Evolutionary conservation across 1,284 basidiomycete genomes (phyloP).

Genomic region (Cerioporus squamosus): DNA sequence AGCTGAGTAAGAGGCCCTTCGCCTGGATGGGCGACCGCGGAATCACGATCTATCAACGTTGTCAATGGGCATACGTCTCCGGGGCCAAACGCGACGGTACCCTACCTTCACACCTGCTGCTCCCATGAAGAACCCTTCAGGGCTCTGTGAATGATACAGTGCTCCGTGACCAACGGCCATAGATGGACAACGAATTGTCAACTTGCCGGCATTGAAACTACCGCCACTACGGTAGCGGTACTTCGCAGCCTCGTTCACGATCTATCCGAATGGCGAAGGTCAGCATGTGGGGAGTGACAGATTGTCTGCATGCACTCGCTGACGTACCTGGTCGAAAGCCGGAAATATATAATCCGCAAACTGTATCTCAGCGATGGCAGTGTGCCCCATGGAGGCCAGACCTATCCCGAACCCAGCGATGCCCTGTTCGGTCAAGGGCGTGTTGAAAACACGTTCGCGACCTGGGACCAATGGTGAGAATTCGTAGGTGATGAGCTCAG

Average conservation of each 20-base stretch:
- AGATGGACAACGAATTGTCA: constrained; percentile 88
- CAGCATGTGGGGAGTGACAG: background rate
- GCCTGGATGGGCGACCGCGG: constrained; percentile 94
- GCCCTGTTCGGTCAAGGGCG: constrained; percentile 91
- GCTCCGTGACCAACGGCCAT: constrained; percentile 95
- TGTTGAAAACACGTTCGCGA: constrained; percentile 93
- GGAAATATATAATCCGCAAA: constrained; percentile 89
- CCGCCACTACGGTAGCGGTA: constrained; percentile 90
- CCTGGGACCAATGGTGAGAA: constrained; percentile 47
- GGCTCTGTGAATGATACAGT: constrained; percentile 92
- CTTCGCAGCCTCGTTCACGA: constrained; percentile 97
- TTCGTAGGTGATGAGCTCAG: background rate
- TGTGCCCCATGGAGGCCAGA: constrained; percentile 90
- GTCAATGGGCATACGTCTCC: background rate
- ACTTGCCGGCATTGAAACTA: constrained; percentile 79
- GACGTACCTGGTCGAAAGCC: constrained; percentile 85
- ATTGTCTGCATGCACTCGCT: background rate
- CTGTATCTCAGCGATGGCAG: constrained; percentile 94
- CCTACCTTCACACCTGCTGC: constrained; percentile 83
- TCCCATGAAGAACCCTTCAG: constrained; percentile 93
- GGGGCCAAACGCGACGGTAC: no score
- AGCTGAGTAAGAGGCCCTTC: constrained; percentile 85
- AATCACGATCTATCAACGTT: constrained; percentile 70
- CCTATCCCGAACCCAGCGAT: constrained; percentile 96
- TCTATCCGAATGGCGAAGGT: constrained; percentile 42